A percentile compares a stretch with the other conserved stretches of the same genome.
Conservation (phyloP, 768 basidiomycete genomes). For the Kwoniella pini region DNA sequence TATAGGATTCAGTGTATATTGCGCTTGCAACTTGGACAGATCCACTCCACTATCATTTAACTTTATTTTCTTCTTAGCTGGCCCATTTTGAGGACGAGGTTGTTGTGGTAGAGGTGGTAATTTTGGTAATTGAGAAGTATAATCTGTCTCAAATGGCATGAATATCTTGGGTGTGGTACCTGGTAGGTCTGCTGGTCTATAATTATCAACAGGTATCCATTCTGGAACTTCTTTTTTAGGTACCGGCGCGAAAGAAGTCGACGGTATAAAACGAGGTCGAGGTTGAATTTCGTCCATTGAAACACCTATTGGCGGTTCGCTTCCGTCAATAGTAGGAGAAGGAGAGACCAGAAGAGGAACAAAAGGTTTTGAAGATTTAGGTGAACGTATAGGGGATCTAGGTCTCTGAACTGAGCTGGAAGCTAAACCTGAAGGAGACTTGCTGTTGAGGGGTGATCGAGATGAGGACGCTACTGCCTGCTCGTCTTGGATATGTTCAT, state of each 20-base stretch:
- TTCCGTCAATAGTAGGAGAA: not conserved
- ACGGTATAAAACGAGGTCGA: slow-evolving; percentile 10
- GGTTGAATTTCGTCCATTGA: slow-evolving; percentile 27
- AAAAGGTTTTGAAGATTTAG: not conserved
- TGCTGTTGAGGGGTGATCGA: not conserved
- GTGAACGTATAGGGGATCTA: not conserved
- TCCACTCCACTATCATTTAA: slow-evolving; percentile 30
- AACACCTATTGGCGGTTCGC: not conserved
- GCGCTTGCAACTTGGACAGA: slow-evolving; percentile 36
- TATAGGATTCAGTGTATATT: slow-evolving; percentile 46
- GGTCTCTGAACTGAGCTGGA: not conserved
- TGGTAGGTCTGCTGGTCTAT: slow-evolving; percentile 25
- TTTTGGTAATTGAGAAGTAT: slow-evolving; percentile 33
- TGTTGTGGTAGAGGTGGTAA: slow-evolving; percentile 37
- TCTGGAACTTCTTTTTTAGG: slow-evolving; percentile 21
- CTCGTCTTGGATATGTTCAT: slow-evolving; percentile 18
- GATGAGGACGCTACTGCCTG: slow-evolving; percentile 10
- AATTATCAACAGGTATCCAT: slow-evolving; percentile 41
- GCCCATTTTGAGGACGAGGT: slow-evolving; percentile 1
- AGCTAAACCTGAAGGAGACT: not conserved
- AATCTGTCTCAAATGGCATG: slow-evolving; percentile 43
- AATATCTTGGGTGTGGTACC: slow-evolving; percentile 24
- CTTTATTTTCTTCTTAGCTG: slow-evolving; percentile 22
- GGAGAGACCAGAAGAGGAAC: slow-evolving; percentile 1
- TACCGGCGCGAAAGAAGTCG: slow-evolving; percentile 12